These are phyloP conservation scores for Aegilops longissima DNA, from an alignment of 176 grass and related monocot genomes.

Conservation along the genomic window DNA sequence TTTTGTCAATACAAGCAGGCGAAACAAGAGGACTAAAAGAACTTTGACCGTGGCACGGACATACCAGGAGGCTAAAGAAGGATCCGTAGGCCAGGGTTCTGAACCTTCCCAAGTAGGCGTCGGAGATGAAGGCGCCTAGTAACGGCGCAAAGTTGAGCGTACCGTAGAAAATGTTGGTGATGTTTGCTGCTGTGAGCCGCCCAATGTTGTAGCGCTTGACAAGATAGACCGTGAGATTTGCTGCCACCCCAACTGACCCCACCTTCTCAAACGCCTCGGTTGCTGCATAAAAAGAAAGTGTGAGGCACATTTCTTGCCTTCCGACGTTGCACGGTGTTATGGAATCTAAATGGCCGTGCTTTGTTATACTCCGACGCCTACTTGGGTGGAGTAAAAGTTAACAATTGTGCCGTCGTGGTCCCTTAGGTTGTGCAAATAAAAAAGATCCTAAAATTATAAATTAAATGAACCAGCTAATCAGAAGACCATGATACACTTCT, in stretches of 20 bases:
- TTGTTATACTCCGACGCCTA: not conserved
- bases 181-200: conserved; percentile 36
- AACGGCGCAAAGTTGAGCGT: conserved; percentile 45
- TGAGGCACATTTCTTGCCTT: not conserved
- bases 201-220: conserved; percentile 34
- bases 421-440: not conserved
- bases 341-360: not conserved
- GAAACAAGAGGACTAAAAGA: not conserved
- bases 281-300: conserved; percentile 15
- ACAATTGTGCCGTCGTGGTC: not conserved
- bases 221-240: conserved; percentile 51
- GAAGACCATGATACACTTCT: not conserved
- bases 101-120: conserved; percentile 52
- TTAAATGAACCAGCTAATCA: not conserved
- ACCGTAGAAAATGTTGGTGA: conserved; percentile 44
- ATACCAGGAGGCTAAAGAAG: conserved; percentile 40
- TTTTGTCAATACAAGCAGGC: conserved; percentile 10
- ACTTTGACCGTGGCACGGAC: not conserved
- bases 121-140: conserved; percentile 45
- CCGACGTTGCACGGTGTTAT: not conserved
- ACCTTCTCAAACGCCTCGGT: conserved; percentile 50
- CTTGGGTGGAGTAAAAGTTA: not conserved
- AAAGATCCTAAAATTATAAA: not conserved
- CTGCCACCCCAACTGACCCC: conserved; percentile 37
- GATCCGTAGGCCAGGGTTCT: conserved; percentile 40